Evolutionary conservation across 108 stramenopile species (phyloP).

Genomic region (Fragilaria crotonensis): DNA sequence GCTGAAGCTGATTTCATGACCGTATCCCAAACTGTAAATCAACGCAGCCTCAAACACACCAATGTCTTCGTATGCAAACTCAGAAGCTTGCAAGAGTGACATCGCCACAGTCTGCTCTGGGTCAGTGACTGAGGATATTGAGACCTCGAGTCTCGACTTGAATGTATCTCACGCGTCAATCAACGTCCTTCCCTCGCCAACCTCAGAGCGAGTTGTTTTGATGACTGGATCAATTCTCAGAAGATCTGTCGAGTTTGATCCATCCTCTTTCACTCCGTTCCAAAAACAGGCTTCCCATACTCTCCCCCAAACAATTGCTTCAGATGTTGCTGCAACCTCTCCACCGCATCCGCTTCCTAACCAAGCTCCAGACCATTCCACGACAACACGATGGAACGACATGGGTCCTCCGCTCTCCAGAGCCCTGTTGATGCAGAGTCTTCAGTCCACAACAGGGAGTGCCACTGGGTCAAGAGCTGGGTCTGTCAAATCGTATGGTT

Average conservation of each 20-base stretch:
- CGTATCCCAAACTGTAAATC: no score
- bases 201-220: not conserved
- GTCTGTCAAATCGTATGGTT: slow-evolving; percentile 34
- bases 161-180: no score
- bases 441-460: slow-evolving; percentile 2
- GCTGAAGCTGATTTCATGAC: no score
- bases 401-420: slow-evolving; percentile 55
- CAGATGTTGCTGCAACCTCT: not conserved
- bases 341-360: not conserved
- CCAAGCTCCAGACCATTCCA: not conserved
- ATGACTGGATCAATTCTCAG: not conserved
- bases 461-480: slow-evolving; percentile 16
- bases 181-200: no score
- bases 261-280: no score
- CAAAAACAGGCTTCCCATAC: no score
- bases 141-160: slow-evolving; percentile 18
- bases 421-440: slow-evolving; percentile 18
- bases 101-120: slow-evolving; percentile 48
- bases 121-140: slow-evolving; percentile 50
- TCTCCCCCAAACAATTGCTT: not conserved
- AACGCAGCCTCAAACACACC: no score
- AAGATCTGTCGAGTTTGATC: slow-evolving; percentile 11
- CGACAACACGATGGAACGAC: slow-evolving; percentile 16
- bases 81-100: slow-evolving; percentile 49
- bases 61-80: slow-evolving; percentile 21